Percentiles rank a stretch among this genome's conserved stretches.
Evolutionary conservation across 129 eudicot genomes (phyloP).

Genomic region (Lactuca saligna): DNA sequence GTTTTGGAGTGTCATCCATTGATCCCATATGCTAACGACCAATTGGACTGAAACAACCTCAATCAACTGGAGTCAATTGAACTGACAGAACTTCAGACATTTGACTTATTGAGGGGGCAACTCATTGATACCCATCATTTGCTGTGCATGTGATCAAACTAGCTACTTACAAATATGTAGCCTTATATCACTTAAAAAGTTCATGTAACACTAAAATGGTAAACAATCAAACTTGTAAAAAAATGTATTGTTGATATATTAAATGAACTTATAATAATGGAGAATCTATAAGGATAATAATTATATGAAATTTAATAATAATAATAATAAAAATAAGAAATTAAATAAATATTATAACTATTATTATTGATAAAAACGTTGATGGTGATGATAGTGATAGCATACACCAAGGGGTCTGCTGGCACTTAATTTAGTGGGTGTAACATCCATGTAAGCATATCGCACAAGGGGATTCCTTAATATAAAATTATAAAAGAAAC

Average conservation of each 20-base stretch:
- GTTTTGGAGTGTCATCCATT: no score
- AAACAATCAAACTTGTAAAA: neutral
- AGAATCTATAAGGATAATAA: no score
- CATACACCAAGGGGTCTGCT: constrained; percentile 20
- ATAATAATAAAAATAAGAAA: no score
- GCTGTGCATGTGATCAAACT: no score
- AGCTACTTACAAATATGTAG: no score
- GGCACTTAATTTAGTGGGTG: constrained; percentile 40
- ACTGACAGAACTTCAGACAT: no score
- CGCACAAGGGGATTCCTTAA: constrained; percentile 36
- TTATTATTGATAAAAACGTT: neutral
- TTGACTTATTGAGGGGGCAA: neutral
- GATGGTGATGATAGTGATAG: constrained; percentile 26
- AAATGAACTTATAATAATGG: neutral
- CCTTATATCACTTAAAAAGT: no score
- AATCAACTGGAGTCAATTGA: no score
- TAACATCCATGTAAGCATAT: constrained; percentile 27
- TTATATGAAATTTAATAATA: no score
- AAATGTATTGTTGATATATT: neutral
- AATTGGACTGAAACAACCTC: no score
- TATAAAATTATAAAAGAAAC: constrained; percentile 10
- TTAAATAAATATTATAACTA: no score
- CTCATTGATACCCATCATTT: neutral
- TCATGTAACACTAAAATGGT: neutral
- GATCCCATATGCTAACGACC: no score